Conservation (phyloP, 2,329 filamentous ascomycete genomes). For the Trichophyton simii region DNA sequence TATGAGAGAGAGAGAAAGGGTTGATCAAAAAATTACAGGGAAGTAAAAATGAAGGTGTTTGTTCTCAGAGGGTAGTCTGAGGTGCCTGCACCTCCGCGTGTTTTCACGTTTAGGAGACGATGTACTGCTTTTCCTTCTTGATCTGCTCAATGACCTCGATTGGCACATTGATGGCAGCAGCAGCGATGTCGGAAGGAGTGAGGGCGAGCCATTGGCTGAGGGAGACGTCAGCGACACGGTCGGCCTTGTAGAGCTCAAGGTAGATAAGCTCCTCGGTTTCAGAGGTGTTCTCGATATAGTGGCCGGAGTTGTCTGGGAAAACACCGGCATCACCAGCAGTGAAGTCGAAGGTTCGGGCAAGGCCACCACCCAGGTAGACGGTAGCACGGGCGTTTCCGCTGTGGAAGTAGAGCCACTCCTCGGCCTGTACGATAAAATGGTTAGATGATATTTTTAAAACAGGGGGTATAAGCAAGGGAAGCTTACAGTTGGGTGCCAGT, state of each 20-base stretch:
- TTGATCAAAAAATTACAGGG: neutral
- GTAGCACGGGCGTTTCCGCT: conserved; percentile 49
- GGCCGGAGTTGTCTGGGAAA: conserved; percentile 53
- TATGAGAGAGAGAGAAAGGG: neutral
- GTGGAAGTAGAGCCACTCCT: conserved; percentile 63
- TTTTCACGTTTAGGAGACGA: conserved; percentile 24
- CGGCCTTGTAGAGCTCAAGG: conserved; percentile 58
- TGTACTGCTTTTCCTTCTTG: conserved; percentile 53
- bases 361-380: conserved; percentile 50
- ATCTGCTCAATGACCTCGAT: conserved; percentile 44
- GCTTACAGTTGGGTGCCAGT: conserved; percentile 57
- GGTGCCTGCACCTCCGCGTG: neutral
- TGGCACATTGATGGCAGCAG: conserved; percentile 47
- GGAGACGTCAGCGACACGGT: conserved; percentile 53
- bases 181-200: conserved; percentile 51
- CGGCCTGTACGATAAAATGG: conserved; percentile 34
- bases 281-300: conserved; percentile 59
- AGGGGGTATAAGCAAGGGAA: neutral
- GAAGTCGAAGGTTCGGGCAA: conserved; percentile 56
- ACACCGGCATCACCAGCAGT: conserved; percentile 54
- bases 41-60: neutral
- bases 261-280: conserved; percentile 51
- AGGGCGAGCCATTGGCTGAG: conserved; percentile 58
- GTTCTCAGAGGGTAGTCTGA: neutral
- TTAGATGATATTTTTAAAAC: neutral